Evolutionary conservation across 805 yeast genomes (phyloP), one percentile per base, ranked within the genome.

Genomic region (Candida ficus): DNA sequence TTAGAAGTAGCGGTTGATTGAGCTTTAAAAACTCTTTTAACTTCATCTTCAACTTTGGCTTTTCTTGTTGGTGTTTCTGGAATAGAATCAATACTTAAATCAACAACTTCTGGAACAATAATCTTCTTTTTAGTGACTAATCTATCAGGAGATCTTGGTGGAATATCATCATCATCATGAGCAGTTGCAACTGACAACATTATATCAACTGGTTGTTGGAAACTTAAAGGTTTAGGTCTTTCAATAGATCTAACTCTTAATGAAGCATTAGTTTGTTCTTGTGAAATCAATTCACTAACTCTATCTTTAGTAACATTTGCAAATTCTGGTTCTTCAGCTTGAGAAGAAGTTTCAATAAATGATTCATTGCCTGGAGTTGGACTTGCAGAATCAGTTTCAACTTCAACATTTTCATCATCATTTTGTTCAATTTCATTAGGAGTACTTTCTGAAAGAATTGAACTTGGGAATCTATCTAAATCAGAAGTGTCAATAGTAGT

Each of bases 41-140:
- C 50, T 14, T 58, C 68, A 35, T 51, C 51, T 25, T 12, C n/a
- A 13, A 14, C 27, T 14, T 32, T 11, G n/a, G 9, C 31, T 19
- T 29, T 19, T 6, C 5, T 12, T n/a, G 35, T 16, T 11, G 17
- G 7, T 5, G 29, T 9, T 13, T 11, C 30, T 12, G 4, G 22
- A 27, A 14, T 6, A 9, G 28, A 33, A 14, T 9, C n/a, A 4
- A 12, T 33, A 14, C 10, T 29, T 17, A 26, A 16, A 29, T 12
- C 26, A 10, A 10, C 11, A 23, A 23, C 11, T 7, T 23, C 10
- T 23, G 8, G 26, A 7, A 23, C 26, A 23, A 10, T 23, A 23
- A 23, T 23, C 11, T 23, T 23, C 26, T 10, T 19, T 19, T 23
- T 23, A 7, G 27, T 20, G 22, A 27, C 4, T 16, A 36, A 16